Percentiles rank a stretch among this genome's conserved stretches.
phyloP scores from a whole-genome alignment of 305 asterid genomes.

The Fraxinus floribunda region DNA sequence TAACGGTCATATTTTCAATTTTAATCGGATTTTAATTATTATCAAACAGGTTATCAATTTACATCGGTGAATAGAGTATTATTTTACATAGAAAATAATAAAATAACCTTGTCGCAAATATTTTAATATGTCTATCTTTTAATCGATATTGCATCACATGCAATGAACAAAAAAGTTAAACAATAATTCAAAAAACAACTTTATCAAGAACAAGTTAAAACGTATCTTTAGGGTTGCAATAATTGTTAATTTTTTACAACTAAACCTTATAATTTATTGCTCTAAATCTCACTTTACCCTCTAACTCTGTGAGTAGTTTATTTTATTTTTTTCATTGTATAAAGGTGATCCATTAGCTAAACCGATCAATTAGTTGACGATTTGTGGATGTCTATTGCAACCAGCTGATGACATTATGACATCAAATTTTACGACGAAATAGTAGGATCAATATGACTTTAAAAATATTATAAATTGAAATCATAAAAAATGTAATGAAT shows the following conservation, averaged over 20 bases:
- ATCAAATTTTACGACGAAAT: not conserved
- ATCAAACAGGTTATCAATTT: too few relatives aligned
- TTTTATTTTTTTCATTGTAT: not conserved
- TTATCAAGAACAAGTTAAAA: conserved; percentile 51
- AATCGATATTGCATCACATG: conserved; percentile 36
- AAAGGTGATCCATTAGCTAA: not conserved
- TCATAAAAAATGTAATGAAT: not conserved
- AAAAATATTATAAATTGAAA: too few relatives aligned
- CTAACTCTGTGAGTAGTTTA: not conserved
- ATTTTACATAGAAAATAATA: too few relatives aligned
- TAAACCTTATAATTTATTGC: conserved; percentile 10
- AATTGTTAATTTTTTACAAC: conserved; percentile 41
- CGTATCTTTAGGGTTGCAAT: conserved; percentile 63
- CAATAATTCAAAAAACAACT: conserved; percentile 22
- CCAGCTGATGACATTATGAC: conserved; percentile 5
- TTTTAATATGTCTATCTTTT: conserved; percentile 37
- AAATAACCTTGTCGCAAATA: not conserved
- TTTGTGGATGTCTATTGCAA: conserved; percentile 21
- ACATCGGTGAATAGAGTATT: too few relatives aligned
- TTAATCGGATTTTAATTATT: too few relatives aligned
- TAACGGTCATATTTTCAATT: too few relatives aligned
- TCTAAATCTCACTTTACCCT: not conserved
- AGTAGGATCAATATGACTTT: not conserved
- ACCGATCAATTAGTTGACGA: not conserved
- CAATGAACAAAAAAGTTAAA: conserved; percentile 27